Base-by-base conservation (phyloP, 192 early-diverging fungal genomes). In the Phlyctochytrium bullatum region DNA sequence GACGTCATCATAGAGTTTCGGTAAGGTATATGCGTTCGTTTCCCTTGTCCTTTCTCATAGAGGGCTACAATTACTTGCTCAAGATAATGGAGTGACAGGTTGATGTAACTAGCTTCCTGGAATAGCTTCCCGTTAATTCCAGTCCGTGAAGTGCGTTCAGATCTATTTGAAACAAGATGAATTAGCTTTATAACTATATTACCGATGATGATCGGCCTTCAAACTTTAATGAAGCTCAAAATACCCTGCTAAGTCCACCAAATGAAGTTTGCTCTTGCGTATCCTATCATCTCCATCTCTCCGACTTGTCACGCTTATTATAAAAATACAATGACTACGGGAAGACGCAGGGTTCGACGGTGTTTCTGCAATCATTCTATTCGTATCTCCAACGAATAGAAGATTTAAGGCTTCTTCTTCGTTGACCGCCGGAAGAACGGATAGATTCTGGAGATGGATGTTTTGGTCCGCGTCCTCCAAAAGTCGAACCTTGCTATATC, bases 161-260 rank as follows among this genome's bases (percentile, higher is more conserved):
- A 88, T 34, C 83, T 84, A 51, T n/a, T n/a, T 23, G 34, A 0
- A 36, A 20, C 20, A 77, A 72, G 28, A 27, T 24, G 27, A 72
- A 31, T 28, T 14, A 27, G 24, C 16, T 17, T 23, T 3, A 40
- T 4, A 76, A 59, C 20, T 17, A 30, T 30, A 32, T 31, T 59
- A 17, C 3, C 16, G n/a, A 58, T 14, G 71, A 57, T 53, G 20
- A 35, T 30, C 16, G 60, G 17, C 36, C 16, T 20, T 17, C 16
- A 35, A 34, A 25, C 17, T 12, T 24, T 31, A 17, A 31, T 24
- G 35, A 54, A 53, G 1, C 25, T 32, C 33, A 36, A n/a, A 33
- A 29, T 68, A 84, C 81, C 86, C 86, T n/a, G 84, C 86, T 24
- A 88, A 70, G 83, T 88, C 86, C n/a, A 88, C 84, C 4, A 88